These are phyloP conservation scores for Sugiyamaella smithiae DNA, from an alignment of 805 yeast genomes.

Conservation along the genomic window DNA sequence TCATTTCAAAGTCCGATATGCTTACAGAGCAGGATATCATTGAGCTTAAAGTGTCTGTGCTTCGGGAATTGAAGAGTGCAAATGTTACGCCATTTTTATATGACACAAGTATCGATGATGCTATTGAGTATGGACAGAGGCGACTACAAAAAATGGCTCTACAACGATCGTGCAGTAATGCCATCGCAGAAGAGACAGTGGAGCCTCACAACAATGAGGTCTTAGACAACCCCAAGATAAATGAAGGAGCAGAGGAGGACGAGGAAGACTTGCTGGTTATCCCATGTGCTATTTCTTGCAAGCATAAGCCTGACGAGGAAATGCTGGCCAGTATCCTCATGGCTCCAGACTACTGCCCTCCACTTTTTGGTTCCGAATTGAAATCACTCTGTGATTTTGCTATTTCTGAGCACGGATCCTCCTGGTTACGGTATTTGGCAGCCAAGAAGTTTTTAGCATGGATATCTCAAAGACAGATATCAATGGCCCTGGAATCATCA, in stretches of 20 bases:
- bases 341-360: slow-evolving; percentile 23
- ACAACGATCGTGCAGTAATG: not conserved
- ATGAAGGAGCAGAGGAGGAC: not conserved
- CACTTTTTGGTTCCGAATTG: slow-evolving; percentile 23
- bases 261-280: slow-evolving; percentile 18
- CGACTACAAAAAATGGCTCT: not conserved
- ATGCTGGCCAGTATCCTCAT: slow-evolving; percentile 28
- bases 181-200: not conserved
- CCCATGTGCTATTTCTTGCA: slow-evolving; percentile 21
- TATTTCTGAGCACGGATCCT: slow-evolving; percentile 29
- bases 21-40: slow-evolving; percentile 13
- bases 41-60: slow-evolving; percentile 17
- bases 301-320: slow-evolving; percentile 17
- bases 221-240: not conserved
- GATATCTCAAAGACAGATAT: slow-evolving; percentile 14
- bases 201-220: not conserved
- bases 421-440: slow-evolving; percentile 27
- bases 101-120: slow-evolving; percentile 20
- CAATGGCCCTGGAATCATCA: too few relatives aligned
- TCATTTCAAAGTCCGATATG: slow-evolving; percentile 24
- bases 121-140: slow-evolving; percentile 9
- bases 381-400: slow-evolving; percentile 19
- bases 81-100: slow-evolving; percentile 25
- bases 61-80: slow-evolving; percentile 18
- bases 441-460: slow-evolving; percentile 27